Percentiles rank a stretch among this genome's conserved stretches.
Conservation (phyloP, 208 protist species). For the Leptomonas pyrrhocoris region DNA sequence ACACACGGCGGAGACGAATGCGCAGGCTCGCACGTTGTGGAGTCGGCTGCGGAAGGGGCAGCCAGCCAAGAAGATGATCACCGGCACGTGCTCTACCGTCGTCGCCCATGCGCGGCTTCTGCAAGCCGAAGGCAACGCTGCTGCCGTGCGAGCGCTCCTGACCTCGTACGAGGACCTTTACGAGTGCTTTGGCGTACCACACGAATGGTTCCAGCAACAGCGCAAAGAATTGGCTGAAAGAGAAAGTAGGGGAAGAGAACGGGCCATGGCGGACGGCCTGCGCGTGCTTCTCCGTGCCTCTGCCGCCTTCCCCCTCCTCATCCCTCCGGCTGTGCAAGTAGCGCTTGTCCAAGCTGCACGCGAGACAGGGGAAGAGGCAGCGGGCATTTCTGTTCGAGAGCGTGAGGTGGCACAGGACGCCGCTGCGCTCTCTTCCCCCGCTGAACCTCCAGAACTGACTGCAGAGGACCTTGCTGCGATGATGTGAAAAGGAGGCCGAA, state of each 20-base stretch:
- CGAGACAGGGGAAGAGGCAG: background rate
- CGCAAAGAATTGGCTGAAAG: background rate
- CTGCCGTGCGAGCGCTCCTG: slow-evolving; percentile 24
- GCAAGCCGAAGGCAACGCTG: slow-evolving; percentile 23
- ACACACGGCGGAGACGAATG: slow-evolving; percentile 4
- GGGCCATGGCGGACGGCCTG: background rate
- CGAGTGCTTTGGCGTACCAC: slow-evolving; percentile 45
- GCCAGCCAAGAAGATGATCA: slow-evolving; percentile 18
- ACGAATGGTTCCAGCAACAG: slow-evolving; percentile 26
- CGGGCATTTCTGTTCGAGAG: background rate
- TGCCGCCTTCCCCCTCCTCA: slow-evolving; percentile 16
- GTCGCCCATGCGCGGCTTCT: slow-evolving; percentile 33
- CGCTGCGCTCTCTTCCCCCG: background rate
- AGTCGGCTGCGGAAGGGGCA: slow-evolving; percentile 25
- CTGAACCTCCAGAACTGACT: slow-evolving; percentile 4
- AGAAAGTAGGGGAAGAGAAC: background rate
- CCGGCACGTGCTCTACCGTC: slow-evolving; percentile 40
- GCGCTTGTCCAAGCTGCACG: slow-evolving; percentile 1
- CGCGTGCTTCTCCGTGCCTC: slow-evolving; percentile 6
- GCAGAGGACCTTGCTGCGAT: slow-evolving; percentile 29
- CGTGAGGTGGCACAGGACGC: background rate
- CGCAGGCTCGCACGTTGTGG: slow-evolving; percentile 42
- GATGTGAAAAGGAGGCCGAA: background rate
- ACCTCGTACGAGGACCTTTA: slow-evolving; percentile 50
- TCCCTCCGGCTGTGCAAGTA: slow-evolving; percentile 21